These are phyloP conservation scores for Balamuthia mandrillaris DNA, from an alignment of 208 protist genomes.

Conservation along the genomic window DNA sequence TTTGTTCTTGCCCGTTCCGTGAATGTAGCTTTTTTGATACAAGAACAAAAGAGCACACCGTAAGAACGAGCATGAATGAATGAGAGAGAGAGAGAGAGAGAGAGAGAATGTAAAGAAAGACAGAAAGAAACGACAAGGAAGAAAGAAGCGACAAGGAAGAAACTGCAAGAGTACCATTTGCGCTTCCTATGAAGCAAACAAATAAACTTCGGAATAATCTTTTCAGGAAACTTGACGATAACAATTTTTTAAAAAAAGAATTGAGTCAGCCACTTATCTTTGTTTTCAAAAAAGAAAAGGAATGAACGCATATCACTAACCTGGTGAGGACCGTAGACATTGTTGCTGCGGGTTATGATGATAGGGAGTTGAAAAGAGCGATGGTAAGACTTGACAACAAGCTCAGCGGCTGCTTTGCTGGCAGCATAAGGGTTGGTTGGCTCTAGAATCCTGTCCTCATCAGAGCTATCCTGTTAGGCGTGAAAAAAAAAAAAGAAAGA, in stretches of 20 bases:
- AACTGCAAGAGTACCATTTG: constrained; percentile 64
- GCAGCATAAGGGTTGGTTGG: constrained; percentile 92
- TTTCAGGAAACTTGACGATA: constrained; percentile 81
- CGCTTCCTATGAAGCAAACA: constrained; percentile 56
- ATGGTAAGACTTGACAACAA: constrained; percentile 72
- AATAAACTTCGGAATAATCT: constrained; percentile 83
- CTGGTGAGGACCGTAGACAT: constrained; percentile 85
- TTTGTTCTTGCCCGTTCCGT: constrained; percentile 48
- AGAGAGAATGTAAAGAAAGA: too few species aligned
- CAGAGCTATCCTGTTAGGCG: neutral
- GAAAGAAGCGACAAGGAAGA: neutral
- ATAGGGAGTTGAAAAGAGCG: constrained; percentile 86
- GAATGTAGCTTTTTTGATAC: constrained; percentile 41
- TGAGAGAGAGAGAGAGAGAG: too few species aligned
- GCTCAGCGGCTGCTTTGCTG: constrained; percentile 65
- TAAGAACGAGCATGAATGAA: too few species aligned
- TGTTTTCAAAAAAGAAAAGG: too few species aligned
- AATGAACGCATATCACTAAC: too few species aligned
- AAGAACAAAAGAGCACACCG: neutral
- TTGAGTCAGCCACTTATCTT: too few species aligned
- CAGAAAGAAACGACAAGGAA: neutral
- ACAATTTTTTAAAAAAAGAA: too few species aligned
- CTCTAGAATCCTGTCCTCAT: constrained; percentile 72
- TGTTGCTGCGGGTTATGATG: constrained; percentile 91
- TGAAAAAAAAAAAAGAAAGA: too few species aligned